phyloP scores from a whole-genome alignment of 78 protist species.

The Speleostelium caveatum region DNA sequence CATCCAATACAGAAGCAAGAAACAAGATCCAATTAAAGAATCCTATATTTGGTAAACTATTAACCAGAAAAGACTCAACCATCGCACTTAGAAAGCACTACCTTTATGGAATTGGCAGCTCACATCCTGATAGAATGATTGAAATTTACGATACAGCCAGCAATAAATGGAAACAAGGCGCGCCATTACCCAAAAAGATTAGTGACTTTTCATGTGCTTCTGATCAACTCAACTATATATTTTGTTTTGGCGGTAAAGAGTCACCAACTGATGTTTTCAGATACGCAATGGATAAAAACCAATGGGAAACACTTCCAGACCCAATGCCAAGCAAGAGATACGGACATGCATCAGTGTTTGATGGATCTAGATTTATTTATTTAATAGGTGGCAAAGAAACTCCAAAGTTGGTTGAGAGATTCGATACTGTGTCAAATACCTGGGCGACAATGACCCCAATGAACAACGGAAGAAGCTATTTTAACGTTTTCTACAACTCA shows the following conservation, averaged over 20 bases:
- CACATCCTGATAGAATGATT: constrained; percentile 6
- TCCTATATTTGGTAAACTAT: constrained; percentile 68
- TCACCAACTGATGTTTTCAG: background rate
- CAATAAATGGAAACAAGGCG: constrained; percentile 28
- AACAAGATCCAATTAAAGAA: constrained; percentile 51
- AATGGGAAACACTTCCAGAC: background rate
- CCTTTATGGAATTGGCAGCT: constrained; percentile 38
- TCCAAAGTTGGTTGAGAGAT: constrained; percentile 31
- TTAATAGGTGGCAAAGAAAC: constrained; percentile 47
- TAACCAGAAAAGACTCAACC: constrained; percentile 60
- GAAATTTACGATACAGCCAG: constrained; percentile 35
- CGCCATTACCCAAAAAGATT: background rate
- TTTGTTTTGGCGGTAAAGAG: constrained; percentile 60
- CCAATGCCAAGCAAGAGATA: constrained; percentile 16
- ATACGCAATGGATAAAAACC: constrained; percentile 5
- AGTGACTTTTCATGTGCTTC: constrained; percentile 24
- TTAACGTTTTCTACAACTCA: constrained; percentile 31
- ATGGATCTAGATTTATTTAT: constrained; percentile 28
- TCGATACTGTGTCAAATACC: constrained; percentile 6
- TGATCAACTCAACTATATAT: constrained; percentile 22
- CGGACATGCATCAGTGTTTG: constrained; percentile 48
- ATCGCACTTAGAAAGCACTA: constrained; percentile 2
- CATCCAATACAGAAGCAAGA: too few species aligned
- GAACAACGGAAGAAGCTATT: constrained; percentile 20
- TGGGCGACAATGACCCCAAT: constrained; percentile 1